Percentiles rank a stretch among this genome's conserved stretches.
Conservation (phyloP, 2,329 filamentous ascomycete species). For the Geosmithia morbida region DNA sequence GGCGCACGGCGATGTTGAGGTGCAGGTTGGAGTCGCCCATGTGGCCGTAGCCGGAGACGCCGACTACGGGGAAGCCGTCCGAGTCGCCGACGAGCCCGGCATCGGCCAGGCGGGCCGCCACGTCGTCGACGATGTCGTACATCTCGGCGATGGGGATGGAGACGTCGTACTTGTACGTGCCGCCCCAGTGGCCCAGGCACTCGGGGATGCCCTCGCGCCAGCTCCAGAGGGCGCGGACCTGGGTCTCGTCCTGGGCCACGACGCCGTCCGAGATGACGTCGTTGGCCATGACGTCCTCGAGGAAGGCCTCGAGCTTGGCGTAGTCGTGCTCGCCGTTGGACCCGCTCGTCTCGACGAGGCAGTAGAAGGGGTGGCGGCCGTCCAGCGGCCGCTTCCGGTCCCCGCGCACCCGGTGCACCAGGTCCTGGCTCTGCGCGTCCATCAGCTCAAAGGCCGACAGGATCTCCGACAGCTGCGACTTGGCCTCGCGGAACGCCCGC, state of each 20-base stretch:
- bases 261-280: conserved; percentile 83
- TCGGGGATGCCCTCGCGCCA: conserved; percentile 93
- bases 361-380: conserved; percentile 82
- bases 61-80: conserved; percentile 64
- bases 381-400: conserved; percentile 65
- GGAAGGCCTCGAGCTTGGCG: conserved; percentile 78
- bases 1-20: conserved; percentile 71
- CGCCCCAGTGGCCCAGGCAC: conserved; percentile 76
- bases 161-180: conserved; percentile 96
- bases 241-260: conserved; percentile 84
- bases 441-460: conserved; percentile 96
- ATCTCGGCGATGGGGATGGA: conserved; percentile 83
- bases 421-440: conserved; percentile 69
- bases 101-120: conserved; percentile 53
- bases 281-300: conserved; percentile 82
- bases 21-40: conserved; percentile 97
- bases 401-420: conserved; percentile 61
- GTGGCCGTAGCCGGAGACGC: conserved; percentile 92
- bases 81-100: conserved; percentile 67
- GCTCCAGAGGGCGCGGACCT: conserved; percentile 71
- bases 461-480: conserved; percentile 83
- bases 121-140: conserved; percentile 82
- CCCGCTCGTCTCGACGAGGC: conserved; percentile 88
- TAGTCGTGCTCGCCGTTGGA: conserved; percentile 89
- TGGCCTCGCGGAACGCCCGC: conserved; percentile 74